Percentiles rank a stretch among this genome's conserved stretches.
Evolutionary conservation across 2,329 filamentous ascomycete genomes (phyloP).

Genomic region (Aspergillus brunneoviolaceus): DNA sequence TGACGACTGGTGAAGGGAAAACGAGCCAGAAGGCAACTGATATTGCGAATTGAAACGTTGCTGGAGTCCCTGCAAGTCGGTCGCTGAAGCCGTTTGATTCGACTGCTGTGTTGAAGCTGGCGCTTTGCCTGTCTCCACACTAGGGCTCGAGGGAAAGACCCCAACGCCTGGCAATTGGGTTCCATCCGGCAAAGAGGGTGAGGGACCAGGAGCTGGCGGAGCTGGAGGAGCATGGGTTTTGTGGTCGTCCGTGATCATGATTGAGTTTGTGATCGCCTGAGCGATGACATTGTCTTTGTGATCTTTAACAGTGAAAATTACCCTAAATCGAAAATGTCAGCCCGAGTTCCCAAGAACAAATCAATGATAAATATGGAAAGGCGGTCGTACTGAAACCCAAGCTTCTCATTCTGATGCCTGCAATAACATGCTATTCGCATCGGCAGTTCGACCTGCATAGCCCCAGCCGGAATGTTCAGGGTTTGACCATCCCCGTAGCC

Average conservation of each 20-base stretch:
- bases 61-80: constrained; percentile 62
- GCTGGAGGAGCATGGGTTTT: constrained; percentile 68
- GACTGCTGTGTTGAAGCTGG: constrained; percentile 39
- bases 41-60: constrained; percentile 51
- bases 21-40: constrained; percentile 40
- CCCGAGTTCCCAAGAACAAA: constrained; percentile 18
- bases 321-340: constrained; percentile 41
- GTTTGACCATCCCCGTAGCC: constrained; percentile 37
- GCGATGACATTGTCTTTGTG: constrained; percentile 72
- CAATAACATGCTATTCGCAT: constrained; percentile 99
- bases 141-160: constrained; percentile 41
- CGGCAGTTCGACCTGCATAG: constrained; percentile 77
- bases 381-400: constrained; percentile 66
- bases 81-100: constrained; percentile 59
- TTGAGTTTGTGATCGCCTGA: constrained; percentile 80
- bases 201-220: constrained; percentile 34
- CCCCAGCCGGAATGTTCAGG: constrained; percentile 50
- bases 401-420: constrained; percentile 89
- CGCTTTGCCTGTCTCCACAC: constrained; percentile 31
- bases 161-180: constrained; percentile 45
- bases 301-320: constrained; percentile 94
- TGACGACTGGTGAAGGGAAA: constrained; percentile 38
- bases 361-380: background rate
- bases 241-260: constrained; percentile 98
- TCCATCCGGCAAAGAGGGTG: constrained; percentile 37